Evolutionary conservation across 2,329 filamentous ascomycete genomes (phyloP), one percentile per base, ranked within the genome.

Genomic region (Colletotrichum tanaceti): DNA sequence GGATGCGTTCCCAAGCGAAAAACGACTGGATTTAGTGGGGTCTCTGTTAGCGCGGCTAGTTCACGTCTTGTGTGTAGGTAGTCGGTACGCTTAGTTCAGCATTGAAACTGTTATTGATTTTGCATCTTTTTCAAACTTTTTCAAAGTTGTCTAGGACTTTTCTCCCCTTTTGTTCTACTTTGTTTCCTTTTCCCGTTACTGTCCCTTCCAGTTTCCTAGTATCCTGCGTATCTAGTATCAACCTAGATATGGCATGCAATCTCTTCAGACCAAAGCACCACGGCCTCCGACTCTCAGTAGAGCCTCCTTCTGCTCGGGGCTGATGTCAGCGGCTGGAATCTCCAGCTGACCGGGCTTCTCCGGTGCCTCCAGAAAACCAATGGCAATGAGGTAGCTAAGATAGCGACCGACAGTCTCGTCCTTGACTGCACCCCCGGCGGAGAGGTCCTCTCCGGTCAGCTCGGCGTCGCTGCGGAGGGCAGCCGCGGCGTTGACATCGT

Each of bases 401-500:
- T 91, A 91, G 11, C 84, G 76, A 5, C 88, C 89, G 28, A 90
- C 84, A 5, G 83, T 83, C 65, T 89, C 85, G 60, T 84, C 80
- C 7, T 83, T 87, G 9, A 91, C 87, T 20, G 83, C 84, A 47
- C 80, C 83, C 3, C 86, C 87, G 1, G 79, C 79, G 43, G 83
- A 85, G 69, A 80, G 70, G 70, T 87, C 86, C 62, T 84, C 76
- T 4, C 82, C 84, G 4, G 84, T 79, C 81, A 81, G 78, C 61
- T 78, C 78, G 9, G 80, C 79, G 74, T 92, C 89, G 22, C 82
- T 81, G 69, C 82, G 83, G 28, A 93, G 80, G 0, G 87, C 86
- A 3, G 80, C 79, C 3, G 83, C 81, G 0, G 91, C 86, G 73
- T 93, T 91, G 43, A 74, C 71, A 76, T 95, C 92, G 73, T 93